A percentile compares a stretch with the other conserved stretches of the same genome.
Evolutionary conservation across 23 red algal genomes (phyloP).

Genomic region (Gracilariopsis chorda): DNA sequence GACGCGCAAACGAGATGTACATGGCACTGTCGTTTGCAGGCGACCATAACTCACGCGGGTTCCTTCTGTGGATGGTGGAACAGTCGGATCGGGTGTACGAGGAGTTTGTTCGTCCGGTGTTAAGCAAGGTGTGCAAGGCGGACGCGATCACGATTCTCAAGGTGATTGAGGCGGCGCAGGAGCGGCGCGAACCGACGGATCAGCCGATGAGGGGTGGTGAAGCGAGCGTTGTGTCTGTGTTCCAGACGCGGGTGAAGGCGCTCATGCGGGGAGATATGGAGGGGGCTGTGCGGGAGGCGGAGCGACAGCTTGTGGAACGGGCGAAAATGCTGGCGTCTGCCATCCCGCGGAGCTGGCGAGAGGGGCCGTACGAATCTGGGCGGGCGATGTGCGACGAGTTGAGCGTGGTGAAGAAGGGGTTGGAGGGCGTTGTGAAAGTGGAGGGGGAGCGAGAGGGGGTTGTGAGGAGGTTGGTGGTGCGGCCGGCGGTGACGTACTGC

Average conservation of each 20-base stretch:
- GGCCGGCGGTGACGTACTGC: constrained; percentile 47
- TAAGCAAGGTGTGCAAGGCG: constrained; percentile 7
- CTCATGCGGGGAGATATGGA: constrained; percentile 21
- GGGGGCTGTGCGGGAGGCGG: constrained; percentile 37
- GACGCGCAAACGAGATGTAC: constrained; percentile 31
- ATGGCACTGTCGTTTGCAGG: constrained; percentile 20
- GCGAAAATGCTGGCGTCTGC: constrained; percentile 47
- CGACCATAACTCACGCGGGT: constrained; percentile 21
- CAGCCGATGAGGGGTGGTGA: constrained; percentile 20
- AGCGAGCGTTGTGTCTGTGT: constrained; percentile 15
- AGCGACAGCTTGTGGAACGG: constrained; percentile 49
- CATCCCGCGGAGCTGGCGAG: constrained; percentile 41
- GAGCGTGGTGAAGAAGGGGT: constrained; percentile 9
- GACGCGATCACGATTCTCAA: constrained; percentile 53
- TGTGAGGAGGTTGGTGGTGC: constrained; percentile 29
- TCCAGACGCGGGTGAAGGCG: constrained; percentile 30
- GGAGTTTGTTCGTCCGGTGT: constrained; percentile 32
- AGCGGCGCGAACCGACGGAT: not conserved
- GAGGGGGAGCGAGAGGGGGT: constrained; percentile 25
- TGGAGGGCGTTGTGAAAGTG: constrained; percentile 42
- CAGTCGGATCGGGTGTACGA: constrained; percentile 55
- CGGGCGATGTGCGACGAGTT: constrained; percentile 54
- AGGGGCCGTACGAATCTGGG: constrained; percentile 63
- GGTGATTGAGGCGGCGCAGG: constrained; percentile 44
- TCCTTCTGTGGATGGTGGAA: constrained; percentile 49